Base-by-base conservation (phyloP, 2,329 filamentous ascomycete species). In the Chrysoporthe cubensis region DNA sequence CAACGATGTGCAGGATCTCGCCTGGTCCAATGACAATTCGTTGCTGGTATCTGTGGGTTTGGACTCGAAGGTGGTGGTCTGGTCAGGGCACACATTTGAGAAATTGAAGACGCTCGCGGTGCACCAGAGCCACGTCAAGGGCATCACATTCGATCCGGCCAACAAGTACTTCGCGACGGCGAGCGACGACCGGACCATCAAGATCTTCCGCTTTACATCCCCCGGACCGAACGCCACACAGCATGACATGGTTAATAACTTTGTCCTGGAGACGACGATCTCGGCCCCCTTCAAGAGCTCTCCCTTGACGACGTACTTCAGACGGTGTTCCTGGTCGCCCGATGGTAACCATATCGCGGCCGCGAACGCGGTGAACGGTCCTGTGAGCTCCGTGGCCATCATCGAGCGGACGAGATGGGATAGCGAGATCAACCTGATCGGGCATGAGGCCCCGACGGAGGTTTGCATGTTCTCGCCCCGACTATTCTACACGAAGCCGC, bases 121-220 rank as follows among this genome's bases (percentile, higher is more conserved):
- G 68, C 96, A 99, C 79, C 93, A 97, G 78, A 97, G 94, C 78
- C 96, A 98, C 77, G 96, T 99, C 81, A 99, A 99, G 79, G 96
- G 96, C 70, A 96, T 99, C 74, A 97, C 95, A 0, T 99, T 99
- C 76, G 96, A 99, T 76, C 96, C 96, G 0, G 96, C 96, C 54
- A 98, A 98, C 82, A 99, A 98, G 78, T 99, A 97, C 83, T 99
- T 99, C 79, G 96, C 96, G 18, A 99, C 96, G 0, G 94, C 96
- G 2, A 97, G 94, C 80, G 96, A 99, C 78, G 96, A 99, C 79
- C 90, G 96, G 69, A 95, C 94, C 2, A 97, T 99, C 80, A 97
- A 97, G 78, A 93, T 99, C 74, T 98, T 97, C 80, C 90, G 94
- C 68, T 99, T 97, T 78, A 97, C 92, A 2, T 91, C 95, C 1